Evolutionary conservation across 768 basidiomycete species (phyloP).

Genomic region (Lactarius akahatsu): DNA sequence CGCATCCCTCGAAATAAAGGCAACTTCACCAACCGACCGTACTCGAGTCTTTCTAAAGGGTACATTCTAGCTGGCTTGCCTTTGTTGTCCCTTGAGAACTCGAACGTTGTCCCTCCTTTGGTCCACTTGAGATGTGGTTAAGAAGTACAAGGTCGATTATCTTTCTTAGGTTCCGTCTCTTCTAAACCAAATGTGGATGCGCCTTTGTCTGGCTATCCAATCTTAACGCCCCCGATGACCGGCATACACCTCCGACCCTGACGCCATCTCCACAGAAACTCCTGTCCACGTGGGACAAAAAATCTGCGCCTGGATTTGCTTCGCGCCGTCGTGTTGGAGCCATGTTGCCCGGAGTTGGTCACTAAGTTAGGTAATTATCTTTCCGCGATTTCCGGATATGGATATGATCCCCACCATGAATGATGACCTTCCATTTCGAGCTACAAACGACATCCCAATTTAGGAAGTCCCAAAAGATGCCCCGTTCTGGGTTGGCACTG

Average conservation of each 20-base stretch:
- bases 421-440: constrained; percentile 17
- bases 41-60: background rate
- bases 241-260: background rate
- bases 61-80: background rate
- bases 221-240: background rate
- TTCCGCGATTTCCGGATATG: background rate
- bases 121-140: background rate
- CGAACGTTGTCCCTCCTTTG: background rate
- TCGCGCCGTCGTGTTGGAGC: background rate
- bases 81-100: background rate
- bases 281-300: background rate
- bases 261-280: background rate
- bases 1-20: constrained; percentile 12
- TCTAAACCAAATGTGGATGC: background rate
- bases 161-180: background rate
- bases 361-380: background rate
- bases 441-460: constrained; percentile 20
- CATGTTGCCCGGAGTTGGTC: background rate
- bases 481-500: constrained; percentile 1
- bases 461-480: constrained; percentile 21
- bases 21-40: background rate
- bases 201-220: background rate
- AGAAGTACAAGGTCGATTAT: background rate
- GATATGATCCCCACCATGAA: background rate
- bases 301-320: background rate